Conservation (phyloP, 179 eudicot species). For the Pouteria campechiana region DNA sequence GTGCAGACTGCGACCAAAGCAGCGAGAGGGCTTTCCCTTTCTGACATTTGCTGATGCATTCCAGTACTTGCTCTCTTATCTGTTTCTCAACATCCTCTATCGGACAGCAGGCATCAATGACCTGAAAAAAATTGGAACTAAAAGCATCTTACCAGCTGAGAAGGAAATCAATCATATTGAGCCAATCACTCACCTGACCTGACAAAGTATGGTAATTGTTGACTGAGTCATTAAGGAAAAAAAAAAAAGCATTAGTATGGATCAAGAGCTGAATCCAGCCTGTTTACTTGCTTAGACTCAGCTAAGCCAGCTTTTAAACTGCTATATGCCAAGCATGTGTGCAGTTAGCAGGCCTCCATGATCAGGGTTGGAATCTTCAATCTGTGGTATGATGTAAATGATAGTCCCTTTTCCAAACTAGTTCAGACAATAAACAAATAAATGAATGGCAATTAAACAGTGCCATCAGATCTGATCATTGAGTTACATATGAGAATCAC, state of each 20-base stretch:
- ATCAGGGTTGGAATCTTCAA: too few relatives aligned
- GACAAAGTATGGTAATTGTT: too few relatives aligned
- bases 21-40: constrained; percentile 59
- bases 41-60: constrained; percentile 41
- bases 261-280: too few relatives aligned
- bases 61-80: constrained; percentile 32
- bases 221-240: too few relatives aligned
- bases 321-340: too few relatives aligned
- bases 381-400: too few relatives aligned
- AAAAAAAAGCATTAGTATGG: too few relatives aligned
- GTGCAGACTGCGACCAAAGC: too few relatives aligned
- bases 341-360: too few relatives aligned
- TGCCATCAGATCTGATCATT: background rate
- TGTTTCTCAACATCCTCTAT: constrained; percentile 73
- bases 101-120: constrained; percentile 54
- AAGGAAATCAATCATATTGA: background rate
- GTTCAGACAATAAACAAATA: background rate
- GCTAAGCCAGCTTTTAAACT: too few relatives aligned
- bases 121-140: constrained; percentile 18
- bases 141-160: background rate
- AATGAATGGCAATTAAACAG: background rate
- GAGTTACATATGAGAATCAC: constrained; percentile 17
- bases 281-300: too few relatives aligned
- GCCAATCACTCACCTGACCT: background rate
- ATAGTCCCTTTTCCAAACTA: too few relatives aligned